Base-by-base conservation (phyloP, 441 rosid genomes). In the Eutrema salsugineum region DNA sequence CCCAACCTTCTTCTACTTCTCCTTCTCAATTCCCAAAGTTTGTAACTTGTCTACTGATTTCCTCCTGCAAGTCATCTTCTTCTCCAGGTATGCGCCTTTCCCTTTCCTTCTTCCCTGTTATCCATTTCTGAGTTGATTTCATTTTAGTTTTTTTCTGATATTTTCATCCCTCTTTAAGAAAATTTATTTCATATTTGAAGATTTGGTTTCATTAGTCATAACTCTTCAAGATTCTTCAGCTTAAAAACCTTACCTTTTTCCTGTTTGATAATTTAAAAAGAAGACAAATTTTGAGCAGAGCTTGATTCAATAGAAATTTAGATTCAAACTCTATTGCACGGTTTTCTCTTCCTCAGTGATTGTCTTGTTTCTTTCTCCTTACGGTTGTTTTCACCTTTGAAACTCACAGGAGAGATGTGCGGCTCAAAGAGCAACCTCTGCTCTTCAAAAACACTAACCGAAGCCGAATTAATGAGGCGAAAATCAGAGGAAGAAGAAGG, bases 341-440 rank as follows among this genome's bases (percentile, higher is more conserved):
- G 57, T 51, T 51, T 14, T 28, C 28, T 15, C 14, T 44, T 15
- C 27, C 12, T 16, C 16, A 36, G 32, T 14, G 10, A 19, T 36
- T 5, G 30, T 50, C 14, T 46, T 65, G 36, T 28, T 58, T 39
- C 51, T 61, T 42, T 53, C 55, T 63, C 16, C 60, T 67, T 15
- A 47, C 54, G 16, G 15, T 72, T 72, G 11, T 30, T 11, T 71
- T 10, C 58, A 6, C 44, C 40, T 64, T 36, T 20, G 67, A 27
- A 75, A 73, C 78, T 8, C 76, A 79, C 96, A 91, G 97, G 80
- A 42, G 72, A 58, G 62, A 83, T 79, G 87, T 85, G 88, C 44
- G 85, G 83, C 73, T 68, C 91, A 50, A 80, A 81, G 79, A 77
- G 75, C 77, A 68, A 79, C 36, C 54, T 78, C 51, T 62, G 69